Percentiles rank a stretch among this genome's conserved stretches.
Evolutionary conservation across 768 basidiomycete species (phyloP).

Genomic region (Tulasnella sp.): DNA sequence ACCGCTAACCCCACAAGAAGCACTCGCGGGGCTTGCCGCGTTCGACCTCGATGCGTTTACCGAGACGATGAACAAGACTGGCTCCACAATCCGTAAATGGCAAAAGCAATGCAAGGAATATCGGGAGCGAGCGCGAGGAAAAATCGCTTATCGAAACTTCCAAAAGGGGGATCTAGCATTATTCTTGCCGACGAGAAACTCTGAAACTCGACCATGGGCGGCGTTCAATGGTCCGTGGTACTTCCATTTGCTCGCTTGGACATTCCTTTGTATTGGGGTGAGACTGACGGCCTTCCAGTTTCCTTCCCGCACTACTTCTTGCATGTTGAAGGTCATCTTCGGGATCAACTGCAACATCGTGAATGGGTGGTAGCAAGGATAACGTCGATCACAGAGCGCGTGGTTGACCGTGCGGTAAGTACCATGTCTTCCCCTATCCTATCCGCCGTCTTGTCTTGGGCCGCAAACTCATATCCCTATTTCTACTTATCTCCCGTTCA

Average conservation of each 20-base stretch:
- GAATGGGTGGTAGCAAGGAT: constrained; percentile 97
- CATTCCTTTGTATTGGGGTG: background rate
- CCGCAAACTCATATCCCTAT: background rate
- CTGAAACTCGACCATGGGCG: constrained; percentile 91
- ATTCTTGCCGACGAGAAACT: constrained; percentile 93
- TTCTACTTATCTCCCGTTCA: background rate
- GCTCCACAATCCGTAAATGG: constrained; percentile 91
- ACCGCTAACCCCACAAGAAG: constrained; percentile 64
- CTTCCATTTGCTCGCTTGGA: background rate
- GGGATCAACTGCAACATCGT: constrained; percentile 81
- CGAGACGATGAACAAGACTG: constrained; percentile 74
- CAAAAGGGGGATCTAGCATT: constrained; percentile 91
- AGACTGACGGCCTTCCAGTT: constrained; percentile 46
- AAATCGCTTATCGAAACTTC: constrained; percentile 95
- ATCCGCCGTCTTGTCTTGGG: background rate
- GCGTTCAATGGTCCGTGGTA: constrained; percentile 88
- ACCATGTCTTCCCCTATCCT: background rate
- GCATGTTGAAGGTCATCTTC: constrained; percentile 76
- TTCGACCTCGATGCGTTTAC: constrained; percentile 84
- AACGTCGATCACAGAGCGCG: constrained; percentile 77
- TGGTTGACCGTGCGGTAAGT: constrained; percentile 73
- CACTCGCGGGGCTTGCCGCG: constrained; percentile 62
- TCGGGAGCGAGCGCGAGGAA: constrained; percentile 89
- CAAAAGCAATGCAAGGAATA: constrained; percentile 97
- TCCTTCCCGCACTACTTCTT: constrained; percentile 98